These are phyloP conservation scores for Epichloe sp. DNA, from an alignment of 2,329 filamentous ascomycete genomes.

Conservation along the genomic window DNA sequence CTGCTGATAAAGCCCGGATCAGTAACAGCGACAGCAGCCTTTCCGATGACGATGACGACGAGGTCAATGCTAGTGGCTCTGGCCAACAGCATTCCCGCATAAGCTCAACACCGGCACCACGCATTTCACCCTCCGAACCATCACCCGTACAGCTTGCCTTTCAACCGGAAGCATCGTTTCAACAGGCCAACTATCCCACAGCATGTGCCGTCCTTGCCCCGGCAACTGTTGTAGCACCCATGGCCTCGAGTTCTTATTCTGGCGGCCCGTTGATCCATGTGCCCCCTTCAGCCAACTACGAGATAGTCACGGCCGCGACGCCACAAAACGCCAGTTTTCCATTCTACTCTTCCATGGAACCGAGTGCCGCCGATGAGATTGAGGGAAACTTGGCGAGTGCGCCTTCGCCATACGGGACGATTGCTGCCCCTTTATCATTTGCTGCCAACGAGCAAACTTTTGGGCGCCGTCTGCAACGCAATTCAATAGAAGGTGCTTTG, in stretches of 20 bases:
- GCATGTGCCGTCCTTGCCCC: not conserved
- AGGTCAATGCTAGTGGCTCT: not conserved
- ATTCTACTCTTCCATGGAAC: conserved; percentile 19
- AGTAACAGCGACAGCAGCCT: conserved; percentile 9
- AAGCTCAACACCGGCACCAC: not conserved
- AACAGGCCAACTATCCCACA: not conserved
- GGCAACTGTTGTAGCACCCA: not conserved
- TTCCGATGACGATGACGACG: conserved; percentile 2
- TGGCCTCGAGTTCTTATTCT: not conserved
- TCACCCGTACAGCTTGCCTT: not conserved
- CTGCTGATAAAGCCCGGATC: conserved; percentile 33
- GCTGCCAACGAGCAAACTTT: conserved; percentile 54
- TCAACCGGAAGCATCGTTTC: not conserved
- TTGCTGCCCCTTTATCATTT: conserved; percentile 39
- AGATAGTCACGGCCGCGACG: conserved; percentile 38
- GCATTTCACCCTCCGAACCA: not conserved
- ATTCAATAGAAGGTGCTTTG: conserved; percentile 49
- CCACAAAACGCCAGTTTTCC: conserved; percentile 41
- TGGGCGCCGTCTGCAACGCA: conserved; percentile 55
- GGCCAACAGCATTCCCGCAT: not conserved
- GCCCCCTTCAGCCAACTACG: conserved; percentile 22
- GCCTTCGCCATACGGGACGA: conserved; percentile 18
- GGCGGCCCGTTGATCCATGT: conserved; percentile 1
- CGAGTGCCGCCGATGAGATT: conserved; percentile 6
- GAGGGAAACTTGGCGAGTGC: conserved; percentile 8